Base-by-base conservation (phyloP, 495 filamentous ascomycete genomes). In the Podospora australis region DNA sequence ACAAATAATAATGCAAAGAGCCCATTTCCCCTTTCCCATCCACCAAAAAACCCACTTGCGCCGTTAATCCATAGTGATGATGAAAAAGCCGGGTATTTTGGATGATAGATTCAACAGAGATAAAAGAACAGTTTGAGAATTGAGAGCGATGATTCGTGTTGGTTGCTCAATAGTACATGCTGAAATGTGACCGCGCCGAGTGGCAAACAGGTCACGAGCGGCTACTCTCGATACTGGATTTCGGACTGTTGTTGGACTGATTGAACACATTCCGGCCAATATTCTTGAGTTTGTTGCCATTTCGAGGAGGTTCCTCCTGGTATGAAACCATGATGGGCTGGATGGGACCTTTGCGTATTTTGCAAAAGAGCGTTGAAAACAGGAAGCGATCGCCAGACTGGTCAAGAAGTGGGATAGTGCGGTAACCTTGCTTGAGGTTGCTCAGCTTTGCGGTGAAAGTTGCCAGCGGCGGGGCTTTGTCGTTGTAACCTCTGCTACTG, bases 361-460 rank as follows among this genome's bases (percentile, higher is more conserved):
- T 80, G 65, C 88, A 92, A 68, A 98, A 95, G 26, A 98, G 70
- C 1, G 87, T 94, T n/a, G 92, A 95, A 65, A 94, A 94, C 19
- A 95, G 72, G 62, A 89, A 96, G 52, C 87, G 87, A 46, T 96
- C 89, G 44, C 91, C 92, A 48, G 87, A 85, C 36, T 77, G 74
- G 65, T 96, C 87, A 57, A 83, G 83, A n/a, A 98, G 74, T n/a
- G 91, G 92, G 30, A 98, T 75, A 54, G 95, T 94, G 41, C 91
- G 91, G 58, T 94, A 98, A n/a, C 92, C 92, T 65, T 95, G 82
- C 56, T 90, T 88, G 21, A 98, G 74, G 52, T 81, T 89, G 69
- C 72, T 84, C 35, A 98, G 80, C 68, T 96, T 97, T 32, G 87
- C 92, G 2, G 88, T 96, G 65, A 88, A 97, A 6, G 81, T 90